Conservation (phyloP, 495 filamentous ascomycete species). For the Cairneyella variabilis region DNA sequence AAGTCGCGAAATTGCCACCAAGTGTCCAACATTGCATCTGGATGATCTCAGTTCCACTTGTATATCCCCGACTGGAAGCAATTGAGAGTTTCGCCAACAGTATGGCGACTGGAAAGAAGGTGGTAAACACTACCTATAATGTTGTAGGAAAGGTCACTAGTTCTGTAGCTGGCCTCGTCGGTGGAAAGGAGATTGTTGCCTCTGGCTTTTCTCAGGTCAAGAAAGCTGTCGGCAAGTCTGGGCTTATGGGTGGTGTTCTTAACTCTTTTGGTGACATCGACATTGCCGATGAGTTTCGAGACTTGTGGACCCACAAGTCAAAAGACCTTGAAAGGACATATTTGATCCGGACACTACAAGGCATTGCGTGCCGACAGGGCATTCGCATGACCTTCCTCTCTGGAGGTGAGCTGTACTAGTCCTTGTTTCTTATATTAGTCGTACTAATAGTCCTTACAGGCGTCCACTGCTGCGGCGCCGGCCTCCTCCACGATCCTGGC, state of each 20-base stretch:
- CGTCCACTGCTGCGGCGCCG: constrained; percentile 88
- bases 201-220: constrained; percentile 95
- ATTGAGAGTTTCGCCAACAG: constrained; percentile 87
- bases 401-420: constrained; percentile 52
- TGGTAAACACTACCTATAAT: constrained; percentile 92
- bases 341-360: constrained; percentile 90
- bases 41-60: constrained; percentile 85
- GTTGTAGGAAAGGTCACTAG: constrained; percentile 89
- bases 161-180: constrained; percentile 89
- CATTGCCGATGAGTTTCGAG: constrained; percentile 86
- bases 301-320: constrained; percentile 98
- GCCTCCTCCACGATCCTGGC: constrained; percentile 88
- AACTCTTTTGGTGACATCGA: constrained; percentile 97
- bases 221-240: constrained; percentile 92
- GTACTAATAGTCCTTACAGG: constrained; percentile 34
- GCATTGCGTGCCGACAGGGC: constrained; percentile 88
- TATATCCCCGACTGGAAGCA: constrained; percentile 88
- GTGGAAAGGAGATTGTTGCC: constrained; percentile 84
- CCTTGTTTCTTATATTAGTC: not conserved
- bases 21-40: constrained; percentile 94
- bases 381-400: constrained; percentile 95
- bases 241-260: constrained; percentile 88
- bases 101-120: constrained; percentile 89
- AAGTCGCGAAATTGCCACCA: constrained; percentile 82
- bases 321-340: constrained; percentile 98